A percentile compares a stretch with the other conserved stretches of the same genome.
Evolutionary conservation across 2,329 filamentous ascomycete species (phyloP).

Genomic region (Claviceps sp.): DNA sequence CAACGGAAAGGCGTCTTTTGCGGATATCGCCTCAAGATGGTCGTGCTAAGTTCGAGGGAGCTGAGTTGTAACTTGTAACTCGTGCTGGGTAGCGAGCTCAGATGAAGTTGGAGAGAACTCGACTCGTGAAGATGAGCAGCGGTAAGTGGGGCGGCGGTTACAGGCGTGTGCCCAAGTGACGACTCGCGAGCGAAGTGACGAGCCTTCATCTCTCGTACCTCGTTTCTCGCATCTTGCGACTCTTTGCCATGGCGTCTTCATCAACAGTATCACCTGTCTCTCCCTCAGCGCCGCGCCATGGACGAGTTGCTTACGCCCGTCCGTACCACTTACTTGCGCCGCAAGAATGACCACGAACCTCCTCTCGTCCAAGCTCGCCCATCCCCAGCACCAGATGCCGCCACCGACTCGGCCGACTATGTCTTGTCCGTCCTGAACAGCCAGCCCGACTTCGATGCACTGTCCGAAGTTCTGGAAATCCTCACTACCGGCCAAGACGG

Average conservation of each 20-base stretch:
- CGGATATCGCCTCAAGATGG: too few relatives aligned
- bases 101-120: neutral
- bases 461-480: slow-evolving; percentile 40
- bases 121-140: neutral
- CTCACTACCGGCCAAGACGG: slow-evolving; percentile 21
- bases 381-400: slow-evolving; percentile 3
- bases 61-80: neutral
- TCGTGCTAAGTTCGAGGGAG: neutral
- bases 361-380: slow-evolving; percentile 25
- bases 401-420: slow-evolving; percentile 28
- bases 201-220: neutral
- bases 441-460: slow-evolving; percentile 47
- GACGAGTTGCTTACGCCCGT: slow-evolving; percentile 42
- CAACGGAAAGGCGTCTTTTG: neutral
- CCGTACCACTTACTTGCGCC: slow-evolving; percentile 35
- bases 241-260: too few relatives aligned
- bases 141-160: neutral
- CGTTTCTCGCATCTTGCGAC: neutral
- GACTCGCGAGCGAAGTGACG: neutral
- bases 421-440: slow-evolving; percentile 46
- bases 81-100: neutral
- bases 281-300: slow-evolving; percentile 24
- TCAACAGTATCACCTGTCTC: too few relatives aligned
- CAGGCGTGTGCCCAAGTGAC: neutral
- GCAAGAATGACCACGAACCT: slow-evolving; percentile 20